Percentiles rank a stretch among this genome's conserved stretches.
Evolutionary conservation across 257 asterid species (phyloP).

Genomic region (Euphrasia confusa): DNA sequence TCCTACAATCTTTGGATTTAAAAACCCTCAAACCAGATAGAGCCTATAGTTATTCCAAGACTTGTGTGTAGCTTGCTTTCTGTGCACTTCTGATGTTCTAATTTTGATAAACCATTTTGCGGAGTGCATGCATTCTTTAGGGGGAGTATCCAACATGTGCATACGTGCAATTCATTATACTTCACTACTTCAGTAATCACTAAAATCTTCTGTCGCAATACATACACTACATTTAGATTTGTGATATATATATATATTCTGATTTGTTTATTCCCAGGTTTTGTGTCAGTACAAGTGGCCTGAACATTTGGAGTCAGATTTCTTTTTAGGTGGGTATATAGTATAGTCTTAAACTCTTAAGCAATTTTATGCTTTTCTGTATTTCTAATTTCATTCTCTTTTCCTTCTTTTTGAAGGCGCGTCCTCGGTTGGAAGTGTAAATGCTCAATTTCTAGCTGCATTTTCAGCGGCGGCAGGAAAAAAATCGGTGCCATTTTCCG

Average conservation of each 20-base stretch:
- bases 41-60: too few relatives aligned
- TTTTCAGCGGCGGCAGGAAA: slow-evolving; percentile 93
- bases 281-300: slow-evolving; percentile 83
- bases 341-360: background rate
- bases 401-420: slow-evolving; percentile 48
- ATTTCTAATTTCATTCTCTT: slow-evolving; percentile 15
- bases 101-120: slow-evolving; percentile 5
- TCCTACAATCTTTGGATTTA: too few relatives aligned
- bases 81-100: slow-evolving; percentile 20
- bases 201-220: background rate
- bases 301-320: slow-evolving; percentile 75
- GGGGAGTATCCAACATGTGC: background rate
- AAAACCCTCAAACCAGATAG: too few relatives aligned
- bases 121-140: slow-evolving; percentile 9
- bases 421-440: slow-evolving; percentile 75
- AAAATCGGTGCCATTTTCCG: slow-evolving; percentile 50
- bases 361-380: slow-evolving; percentile 12
- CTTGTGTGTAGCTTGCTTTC: background rate
- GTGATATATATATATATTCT: slow-evolving; percentile 17
- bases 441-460: slow-evolving; percentile 80
- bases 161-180: slow-evolving; percentile 4
- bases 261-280: slow-evolving; percentile 43
- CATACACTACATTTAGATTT: slow-evolving; percentile 14
- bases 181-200: slow-evolving; percentile 11
- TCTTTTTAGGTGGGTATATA: slow-evolving; percentile 57